Percentiles rank a stretch among this genome's conserved stretches.
Evolutionary conservation across 768 basidiomycete genomes (phyloP).

Genomic region (Sarcomyxa edulis): DNA sequence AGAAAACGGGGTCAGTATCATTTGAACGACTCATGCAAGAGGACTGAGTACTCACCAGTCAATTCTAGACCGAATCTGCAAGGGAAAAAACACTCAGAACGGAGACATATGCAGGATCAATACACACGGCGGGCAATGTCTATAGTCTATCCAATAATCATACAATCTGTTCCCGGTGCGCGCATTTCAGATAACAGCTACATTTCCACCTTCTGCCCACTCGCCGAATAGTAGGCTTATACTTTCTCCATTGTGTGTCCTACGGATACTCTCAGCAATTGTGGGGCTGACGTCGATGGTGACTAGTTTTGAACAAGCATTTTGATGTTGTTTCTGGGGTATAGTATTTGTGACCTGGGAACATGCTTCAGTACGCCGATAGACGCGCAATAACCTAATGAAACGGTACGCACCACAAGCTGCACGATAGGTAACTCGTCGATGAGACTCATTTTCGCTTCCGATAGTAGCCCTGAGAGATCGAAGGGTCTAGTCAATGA

Average conservation of each 20-base stretch:
- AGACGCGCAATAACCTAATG: conserved; percentile 6
- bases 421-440: conserved; percentile 72
- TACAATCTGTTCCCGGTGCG: too few species aligned
- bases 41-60: too few species aligned
- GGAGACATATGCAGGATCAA: too few species aligned
- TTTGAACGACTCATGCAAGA: too few species aligned
- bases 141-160: too few species aligned
- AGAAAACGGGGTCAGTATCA: too few species aligned
- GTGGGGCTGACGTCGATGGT: conserved; percentile 89
- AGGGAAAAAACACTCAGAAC: too few species aligned
- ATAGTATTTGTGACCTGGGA: conserved; percentile 90
- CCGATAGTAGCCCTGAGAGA: conserved; percentile 68
- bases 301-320: conserved; percentile 66
- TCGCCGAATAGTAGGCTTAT: conserved; percentile 86
- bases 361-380: not conserved
- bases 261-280: conserved; percentile 92
- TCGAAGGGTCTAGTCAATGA: conserved; percentile 8
- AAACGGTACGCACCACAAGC: conserved; percentile 63
- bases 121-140: too few species aligned
- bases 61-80: too few species aligned
- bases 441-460: conserved; percentile 62
- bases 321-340: conserved; percentile 71
- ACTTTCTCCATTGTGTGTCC: conserved; percentile 92
- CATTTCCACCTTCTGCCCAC: conserved; percentile 54
- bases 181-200: conserved; percentile 35